Evolutionary conservation across 495 filamentous ascomycete genomes (phyloP), one percentile per base, ranked within the genome.

Genomic region (Xylaria intraflava): DNA sequence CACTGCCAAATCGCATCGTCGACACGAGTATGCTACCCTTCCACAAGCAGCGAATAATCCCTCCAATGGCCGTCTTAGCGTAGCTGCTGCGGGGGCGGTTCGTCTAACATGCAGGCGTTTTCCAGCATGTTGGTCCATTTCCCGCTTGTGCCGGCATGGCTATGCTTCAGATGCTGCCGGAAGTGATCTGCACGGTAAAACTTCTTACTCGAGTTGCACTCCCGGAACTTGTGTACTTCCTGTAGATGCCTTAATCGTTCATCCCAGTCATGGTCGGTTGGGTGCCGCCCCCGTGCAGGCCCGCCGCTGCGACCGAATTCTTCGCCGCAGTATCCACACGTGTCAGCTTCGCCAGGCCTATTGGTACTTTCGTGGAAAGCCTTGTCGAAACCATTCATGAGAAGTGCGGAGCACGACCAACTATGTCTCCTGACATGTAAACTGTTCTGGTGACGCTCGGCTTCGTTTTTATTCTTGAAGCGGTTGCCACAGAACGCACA

Each of bases 401-500:
- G 54, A n/a, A 98, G 76, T 1, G 90, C 88, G 11, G 89, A 90
- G 67, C 93, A 98, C 1, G 92, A 96, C 93, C 93, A 98, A 35
- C 90, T 96, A 70, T 97, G 89, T n/a, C 85, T 85, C 38, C 93
- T 83, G 6, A 97, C 81, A 68, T 98, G 93, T 14, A 98, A 83
- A 1, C 90, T 96, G 57, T 97, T 98, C 65, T 96, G 93, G 66
- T 98, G 93, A 16, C 93, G 83, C 68, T 98, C 93, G 6, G 93
- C 93, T 73, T 98, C 93, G 57, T 98, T 98, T 69, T 98, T 98
- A 74, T 98, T 98, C 70, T 98, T 98, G 78, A 98, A 98, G 19
- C 91, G 82, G 67, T 97, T 97, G 38, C 84, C 83, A 67, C 93
- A 98, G 69, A 86, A 97, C 16, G 82, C 77, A 66, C 93, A 98